These are phyloP conservation scores for Geranium brycei DNA, from an alignment of 345 rosid genomes.

Conservation along the genomic window DNA sequence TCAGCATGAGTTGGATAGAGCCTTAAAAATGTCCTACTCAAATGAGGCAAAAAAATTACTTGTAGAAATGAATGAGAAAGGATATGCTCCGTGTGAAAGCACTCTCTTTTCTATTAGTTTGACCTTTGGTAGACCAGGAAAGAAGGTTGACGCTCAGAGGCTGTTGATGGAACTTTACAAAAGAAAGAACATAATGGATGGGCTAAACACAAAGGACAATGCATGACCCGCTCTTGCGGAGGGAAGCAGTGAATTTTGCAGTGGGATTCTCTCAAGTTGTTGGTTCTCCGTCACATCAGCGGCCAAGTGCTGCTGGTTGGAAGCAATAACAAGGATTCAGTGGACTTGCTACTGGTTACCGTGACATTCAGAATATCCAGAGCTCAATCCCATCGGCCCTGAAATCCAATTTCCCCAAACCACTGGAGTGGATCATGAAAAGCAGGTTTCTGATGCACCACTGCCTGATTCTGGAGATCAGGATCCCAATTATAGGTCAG, in stretches of 20 bases:
- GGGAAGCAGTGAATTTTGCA: slow-evolving; percentile 22
- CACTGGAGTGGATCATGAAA: slow-evolving; percentile 35
- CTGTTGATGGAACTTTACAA: slow-evolving; percentile 38
- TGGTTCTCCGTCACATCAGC: slow-evolving; percentile 41
- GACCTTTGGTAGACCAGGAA: slow-evolving; percentile 53
- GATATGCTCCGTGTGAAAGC: slow-evolving; percentile 42
- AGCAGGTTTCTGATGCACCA: slow-evolving; percentile 37
- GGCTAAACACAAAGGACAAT: neutral
- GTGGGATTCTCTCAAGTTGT: slow-evolving; percentile 43
- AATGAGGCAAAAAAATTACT: slow-evolving; percentile 49
- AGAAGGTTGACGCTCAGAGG: slow-evolving; percentile 39
- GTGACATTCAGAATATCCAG: slow-evolving; percentile 33
- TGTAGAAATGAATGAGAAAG: slow-evolving; percentile 56
- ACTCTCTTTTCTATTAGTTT: slow-evolving; percentile 50
- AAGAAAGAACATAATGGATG: slow-evolving; percentile 18
- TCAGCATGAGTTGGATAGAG: slow-evolving; percentile 36
- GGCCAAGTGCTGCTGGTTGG: slow-evolving; percentile 31
- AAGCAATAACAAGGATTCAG: slow-evolving; percentile 46
- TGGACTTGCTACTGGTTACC: slow-evolving; percentile 35
- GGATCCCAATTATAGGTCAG: slow-evolving; percentile 97
- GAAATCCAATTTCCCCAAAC: slow-evolving; percentile 28
- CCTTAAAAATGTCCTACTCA: slow-evolving; percentile 30
- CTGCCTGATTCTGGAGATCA: slow-evolving; percentile 91
- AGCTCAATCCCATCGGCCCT: slow-evolving; percentile 30
- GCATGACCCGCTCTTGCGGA: neutral